Conservation (phyloP, 108 stramenopile genomes). For the Cyclotella distinguenda region DNA sequence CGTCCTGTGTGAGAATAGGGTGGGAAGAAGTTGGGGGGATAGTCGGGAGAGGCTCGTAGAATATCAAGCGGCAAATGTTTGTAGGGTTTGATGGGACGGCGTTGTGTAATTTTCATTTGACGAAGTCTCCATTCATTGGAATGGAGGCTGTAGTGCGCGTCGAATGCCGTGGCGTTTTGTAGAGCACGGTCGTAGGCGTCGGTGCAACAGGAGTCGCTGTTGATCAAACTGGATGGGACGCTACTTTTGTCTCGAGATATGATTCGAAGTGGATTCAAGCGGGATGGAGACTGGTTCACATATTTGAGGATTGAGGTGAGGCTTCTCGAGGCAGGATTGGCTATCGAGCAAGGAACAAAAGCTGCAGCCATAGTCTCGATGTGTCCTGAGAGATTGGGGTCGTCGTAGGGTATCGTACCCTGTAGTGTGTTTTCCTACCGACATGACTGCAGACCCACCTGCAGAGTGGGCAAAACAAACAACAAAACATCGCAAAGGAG, state of each 20-base stretch:
- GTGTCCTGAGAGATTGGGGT: background rate
- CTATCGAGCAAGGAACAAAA: too few species aligned
- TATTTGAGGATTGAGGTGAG: background rate
- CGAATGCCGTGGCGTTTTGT: conserved; percentile 24
- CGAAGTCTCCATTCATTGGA: conserved; percentile 8
- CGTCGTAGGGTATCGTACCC: background rate
- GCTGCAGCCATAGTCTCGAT: background rate
- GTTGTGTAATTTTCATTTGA: conserved; percentile 20
- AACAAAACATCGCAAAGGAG: too few species aligned
- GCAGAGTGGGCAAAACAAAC: too few species aligned
- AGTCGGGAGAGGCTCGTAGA: conserved; percentile 12
- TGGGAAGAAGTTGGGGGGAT: conserved; percentile 47
- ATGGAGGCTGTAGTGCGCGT: conserved; percentile 24
- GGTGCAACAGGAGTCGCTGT: background rate
- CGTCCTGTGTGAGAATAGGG: conserved; percentile 71
- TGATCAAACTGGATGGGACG: conserved; percentile 6
- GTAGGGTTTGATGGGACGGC: conserved; percentile 19
- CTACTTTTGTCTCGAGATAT: conserved; percentile 11
- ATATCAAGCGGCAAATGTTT: conserved; percentile 5
- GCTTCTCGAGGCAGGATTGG: background rate
- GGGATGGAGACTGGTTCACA: too few species aligned
- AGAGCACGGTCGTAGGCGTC: conserved; percentile 25
- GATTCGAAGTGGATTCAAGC: background rate
- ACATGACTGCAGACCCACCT: too few species aligned
- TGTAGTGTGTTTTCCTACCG: too few species aligned